Conservation (phyloP, 1,284 basidiomycete genomes). For the Ganoderma sinense region DNA sequence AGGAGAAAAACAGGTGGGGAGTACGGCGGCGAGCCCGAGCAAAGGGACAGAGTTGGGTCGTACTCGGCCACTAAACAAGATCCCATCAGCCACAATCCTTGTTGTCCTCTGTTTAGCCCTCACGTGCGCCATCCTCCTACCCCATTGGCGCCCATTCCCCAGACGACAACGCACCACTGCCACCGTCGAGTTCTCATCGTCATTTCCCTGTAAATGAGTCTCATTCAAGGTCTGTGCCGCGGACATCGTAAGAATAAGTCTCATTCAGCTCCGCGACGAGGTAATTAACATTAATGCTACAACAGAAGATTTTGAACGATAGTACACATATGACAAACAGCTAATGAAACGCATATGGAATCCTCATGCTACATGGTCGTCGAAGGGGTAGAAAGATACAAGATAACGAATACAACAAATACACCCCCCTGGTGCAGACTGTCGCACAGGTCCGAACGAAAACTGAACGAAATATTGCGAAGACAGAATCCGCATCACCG, state of each 20-base stretch:
- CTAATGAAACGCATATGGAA: background rate
- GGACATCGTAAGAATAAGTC: background rate
- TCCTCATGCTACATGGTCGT: background rate
- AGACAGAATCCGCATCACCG: background rate
- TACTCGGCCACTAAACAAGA: constrained; percentile 18
- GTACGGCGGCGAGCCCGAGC: background rate
- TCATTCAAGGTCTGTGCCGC: background rate
- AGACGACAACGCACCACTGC: no score
- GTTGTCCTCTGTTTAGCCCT: constrained; percentile 23
- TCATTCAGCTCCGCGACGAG: background rate
- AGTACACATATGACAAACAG: background rate
- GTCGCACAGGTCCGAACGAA: background rate
- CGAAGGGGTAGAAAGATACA: background rate
- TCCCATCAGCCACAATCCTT: constrained; percentile 25
- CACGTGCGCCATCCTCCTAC: constrained; percentile 12
- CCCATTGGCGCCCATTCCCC: background rate
- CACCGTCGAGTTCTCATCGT: background rate
- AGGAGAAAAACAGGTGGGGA: background rate
- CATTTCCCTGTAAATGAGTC: background rate
- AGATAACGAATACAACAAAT: background rate
- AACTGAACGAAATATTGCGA: background rate
- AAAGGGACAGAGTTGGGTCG: background rate
- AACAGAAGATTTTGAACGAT: background rate
- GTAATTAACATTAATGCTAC: background rate
- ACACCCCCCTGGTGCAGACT: background rate